A percentile compares a stretch with the other conserved stretches of the same genome.
phyloP scores from a whole-genome alignment of 257 asterid genomes.

The Gardenia jasminoides region DNA sequence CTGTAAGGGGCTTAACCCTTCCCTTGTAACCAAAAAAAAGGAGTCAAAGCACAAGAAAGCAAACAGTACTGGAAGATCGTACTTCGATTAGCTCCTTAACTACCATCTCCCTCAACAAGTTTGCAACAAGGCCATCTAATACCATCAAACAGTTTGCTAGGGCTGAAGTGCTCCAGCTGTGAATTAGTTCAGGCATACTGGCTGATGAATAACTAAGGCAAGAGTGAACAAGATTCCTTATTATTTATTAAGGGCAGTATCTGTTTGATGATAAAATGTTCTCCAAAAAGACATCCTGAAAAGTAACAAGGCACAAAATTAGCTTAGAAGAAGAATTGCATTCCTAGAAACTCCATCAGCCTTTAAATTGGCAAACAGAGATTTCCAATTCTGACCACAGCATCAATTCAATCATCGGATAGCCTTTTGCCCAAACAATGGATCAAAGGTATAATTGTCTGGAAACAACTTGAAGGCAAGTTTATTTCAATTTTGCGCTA shows the following conservation, averaged over 20 bases:
- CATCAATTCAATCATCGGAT: constrained; percentile 81
- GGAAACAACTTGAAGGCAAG: constrained; percentile 30
- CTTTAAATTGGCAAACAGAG: constrained; percentile 20
- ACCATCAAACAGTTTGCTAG: constrained; percentile 63
- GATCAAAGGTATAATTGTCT: constrained; percentile 86
- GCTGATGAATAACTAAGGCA: constrained; percentile 54
- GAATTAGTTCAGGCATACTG: constrained; percentile 71
- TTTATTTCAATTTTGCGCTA: not conserved
- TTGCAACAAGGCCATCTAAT: constrained; percentile 74
- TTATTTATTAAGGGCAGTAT: constrained; percentile 74
- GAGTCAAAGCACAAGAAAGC: constrained; percentile 1
- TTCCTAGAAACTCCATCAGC: constrained; percentile 17
- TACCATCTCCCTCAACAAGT: constrained; percentile 54
- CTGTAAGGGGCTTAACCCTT: too few species aligned
- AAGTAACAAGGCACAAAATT: constrained; percentile 25
- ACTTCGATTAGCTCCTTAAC: constrained; percentile 86
- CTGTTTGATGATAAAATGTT: constrained; percentile 63
- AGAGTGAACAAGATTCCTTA: constrained; percentile 51
- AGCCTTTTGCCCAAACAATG: constrained; percentile 95
- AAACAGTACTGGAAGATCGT: constrained; percentile 23
- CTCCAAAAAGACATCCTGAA: constrained; percentile 90
- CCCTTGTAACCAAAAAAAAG: too few species aligned
- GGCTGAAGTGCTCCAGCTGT: constrained; percentile 79
- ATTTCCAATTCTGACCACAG: constrained; percentile 84
- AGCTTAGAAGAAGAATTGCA: constrained; percentile 21